Base-by-base conservation (phyloP, 2,329 filamentous ascomycete genomes). In the Ascochyta koolunga region DNA sequence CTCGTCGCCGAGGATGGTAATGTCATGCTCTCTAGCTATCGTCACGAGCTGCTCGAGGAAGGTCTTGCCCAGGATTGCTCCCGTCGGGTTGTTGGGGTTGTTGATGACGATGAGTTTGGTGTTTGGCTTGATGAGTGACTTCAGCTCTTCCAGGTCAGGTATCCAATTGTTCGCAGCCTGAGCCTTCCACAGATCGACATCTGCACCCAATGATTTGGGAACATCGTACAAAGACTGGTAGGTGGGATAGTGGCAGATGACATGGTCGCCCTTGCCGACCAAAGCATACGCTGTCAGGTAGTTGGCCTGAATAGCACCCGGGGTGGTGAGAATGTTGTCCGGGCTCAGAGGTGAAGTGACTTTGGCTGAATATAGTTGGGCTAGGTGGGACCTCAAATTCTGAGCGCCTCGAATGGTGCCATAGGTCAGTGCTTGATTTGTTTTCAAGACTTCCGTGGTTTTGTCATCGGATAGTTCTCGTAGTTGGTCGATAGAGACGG, bases 61-160 rank as follows among this genome's bases (percentile, higher is more conserved):
- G 1, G 80, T 70, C 38, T 81, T 85, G 0, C 86, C 84, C 16
- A 91, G 86, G 3, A 88, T 81, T 9, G 86, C 84, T 5, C 91
- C 90, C 0, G 88, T 93, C 0, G 91, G 91, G 66, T 96, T 96
- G 73, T 93, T 90, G 0, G 91, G 89, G 65, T 92, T 93, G 72
- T 85, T 88, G 61, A 89, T 75, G 44, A 89, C 81, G 54, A 88
- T 83, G 74, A 92, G 80, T 76, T 90, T 91, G 3, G 88, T 91
- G 66, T 89, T 90, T 9, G 78, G 75, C 66, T 82, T 84, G 48
- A 93, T 84, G 45, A 95, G 74, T 0, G 66, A 63, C 58, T 86
- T 83, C 24, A 96, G 76, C 54, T 90, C 86, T 5, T 83, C 79
- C 13, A 91, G 72, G 59, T 91, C 82, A 0, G 89, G 85, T 6